Conservation (phyloP, 1,284 basidiomycete species). For the Pseudozyma tsukubaensis region DNA sequence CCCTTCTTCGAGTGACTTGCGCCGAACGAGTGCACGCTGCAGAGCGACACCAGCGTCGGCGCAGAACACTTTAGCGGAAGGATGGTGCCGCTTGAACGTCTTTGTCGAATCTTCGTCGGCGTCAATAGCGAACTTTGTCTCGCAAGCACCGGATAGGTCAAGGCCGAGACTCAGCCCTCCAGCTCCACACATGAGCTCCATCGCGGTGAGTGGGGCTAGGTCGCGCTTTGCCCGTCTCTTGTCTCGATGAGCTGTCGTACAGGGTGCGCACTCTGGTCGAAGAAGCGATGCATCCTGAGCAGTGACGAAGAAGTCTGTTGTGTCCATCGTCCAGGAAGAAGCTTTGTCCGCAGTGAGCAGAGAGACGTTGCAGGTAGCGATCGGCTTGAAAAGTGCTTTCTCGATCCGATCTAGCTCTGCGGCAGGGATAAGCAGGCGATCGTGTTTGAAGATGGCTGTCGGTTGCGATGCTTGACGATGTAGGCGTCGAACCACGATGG, state of each 20-base stretch:
- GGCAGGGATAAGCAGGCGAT: constrained; percentile 19
- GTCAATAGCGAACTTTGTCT: constrained; percentile 37
- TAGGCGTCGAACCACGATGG: constrained; percentile 7
- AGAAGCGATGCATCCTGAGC: constrained; percentile 2
- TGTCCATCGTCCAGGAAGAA: constrained; percentile 8
- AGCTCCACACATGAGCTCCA: constrained; percentile 45
- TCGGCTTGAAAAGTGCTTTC: background rate
- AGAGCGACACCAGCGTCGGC: constrained; percentile 32
- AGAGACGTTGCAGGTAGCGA: constrained; percentile 19
- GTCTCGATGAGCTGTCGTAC: background rate
- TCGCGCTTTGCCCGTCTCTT: background rate
- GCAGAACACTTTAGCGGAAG: constrained; percentile 5
- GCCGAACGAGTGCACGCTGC: constrained; percentile 3
- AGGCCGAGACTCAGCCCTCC: constrained; percentile 43
- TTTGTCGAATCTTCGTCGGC: constrained; percentile 10
- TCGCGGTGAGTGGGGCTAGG: background rate
- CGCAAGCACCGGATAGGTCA: constrained; percentile 32
- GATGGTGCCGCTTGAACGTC: constrained; percentile 37
- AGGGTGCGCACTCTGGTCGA: constrained; percentile 4
- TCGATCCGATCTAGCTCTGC: background rate
- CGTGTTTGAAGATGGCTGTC: constrained; percentile 21
- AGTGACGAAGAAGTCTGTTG: constrained; percentile 18
- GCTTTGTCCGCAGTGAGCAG: background rate
- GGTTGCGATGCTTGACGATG: constrained; percentile 5
- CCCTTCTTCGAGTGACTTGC: background rate